A percentile compares a stretch with the other conserved stretches of the same genome.
Evolutionary conservation across 345 rosid species (phyloP).

Genomic region (Mercurialis annua): DNA sequence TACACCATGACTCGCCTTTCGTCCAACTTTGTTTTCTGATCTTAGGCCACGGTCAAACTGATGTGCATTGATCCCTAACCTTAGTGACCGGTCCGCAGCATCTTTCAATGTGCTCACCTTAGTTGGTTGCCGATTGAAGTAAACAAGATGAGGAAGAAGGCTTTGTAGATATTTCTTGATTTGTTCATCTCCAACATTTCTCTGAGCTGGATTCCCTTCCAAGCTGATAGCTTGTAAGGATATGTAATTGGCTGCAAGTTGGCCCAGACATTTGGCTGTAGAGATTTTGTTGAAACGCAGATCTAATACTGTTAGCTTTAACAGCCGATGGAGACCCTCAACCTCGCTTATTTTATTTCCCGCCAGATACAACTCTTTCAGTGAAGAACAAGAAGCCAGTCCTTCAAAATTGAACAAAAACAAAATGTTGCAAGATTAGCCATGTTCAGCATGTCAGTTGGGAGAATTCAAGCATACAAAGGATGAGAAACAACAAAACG

Average conservation of each 20-base stretch:
- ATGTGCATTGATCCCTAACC: conserved; percentile 56
- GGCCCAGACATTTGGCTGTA: conserved; percentile 80
- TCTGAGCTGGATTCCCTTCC: conserved; percentile 98
- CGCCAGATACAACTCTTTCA: conserved; percentile 91
- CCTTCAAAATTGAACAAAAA: conserved; percentile 36
- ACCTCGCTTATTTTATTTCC: conserved; percentile 92
- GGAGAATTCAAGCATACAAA: neutral
- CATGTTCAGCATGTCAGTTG: neutral
- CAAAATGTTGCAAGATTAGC: neutral
- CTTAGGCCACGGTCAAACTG: conserved; percentile 61
- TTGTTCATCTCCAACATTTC: conserved; percentile 92
- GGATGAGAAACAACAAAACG: too few species aligned
- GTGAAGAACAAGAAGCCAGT: conserved; percentile 86
- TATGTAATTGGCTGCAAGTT: conserved; percentile 93
- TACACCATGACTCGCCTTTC: conserved; percentile 58
- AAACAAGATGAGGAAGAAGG: conserved; percentile 76
- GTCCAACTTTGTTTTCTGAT: conserved; percentile 52
- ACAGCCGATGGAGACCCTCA: conserved; percentile 93
- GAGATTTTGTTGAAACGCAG: conserved; percentile 89
- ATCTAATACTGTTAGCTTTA: conserved; percentile 77
- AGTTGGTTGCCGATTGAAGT: conserved; percentile 71
- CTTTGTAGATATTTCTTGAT: conserved; percentile 74
- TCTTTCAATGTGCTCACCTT: conserved; percentile 57
- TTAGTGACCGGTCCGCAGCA: conserved; percentile 55
- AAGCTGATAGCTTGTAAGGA: conserved; percentile 92